Conservation (phyloP, 1,284 basidiomycete genomes). For the Microstroma glucosiphilum region DNA sequence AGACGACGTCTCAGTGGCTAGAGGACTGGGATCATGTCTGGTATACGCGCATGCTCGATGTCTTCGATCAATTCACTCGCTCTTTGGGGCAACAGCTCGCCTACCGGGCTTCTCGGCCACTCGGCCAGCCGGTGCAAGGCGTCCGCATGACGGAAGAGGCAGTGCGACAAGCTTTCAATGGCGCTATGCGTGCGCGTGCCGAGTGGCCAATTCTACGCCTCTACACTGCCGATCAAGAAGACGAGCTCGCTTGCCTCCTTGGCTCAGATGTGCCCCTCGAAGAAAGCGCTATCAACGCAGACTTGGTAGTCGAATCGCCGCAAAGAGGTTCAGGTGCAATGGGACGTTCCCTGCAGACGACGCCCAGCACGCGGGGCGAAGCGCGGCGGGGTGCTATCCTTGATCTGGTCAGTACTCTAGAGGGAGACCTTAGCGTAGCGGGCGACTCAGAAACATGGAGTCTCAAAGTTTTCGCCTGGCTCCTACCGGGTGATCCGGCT, state of each 20-base stretch:
- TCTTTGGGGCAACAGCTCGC: neutral
- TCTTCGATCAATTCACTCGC: neutral
- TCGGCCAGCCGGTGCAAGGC: neutral
- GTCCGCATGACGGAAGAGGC: neutral
- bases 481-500: neutral
- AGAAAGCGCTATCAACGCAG: neutral
- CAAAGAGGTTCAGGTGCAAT: neutral
- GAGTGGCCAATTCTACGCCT: neutral
- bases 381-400: neutral
- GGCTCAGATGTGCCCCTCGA: neutral
- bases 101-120: neutral
- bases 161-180: neutral
- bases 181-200: neutral
- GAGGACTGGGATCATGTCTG: neutral
- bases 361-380: neutral
- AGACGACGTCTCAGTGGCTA: neutral
- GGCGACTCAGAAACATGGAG: constrained; percentile 2
- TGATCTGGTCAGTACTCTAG: neutral
- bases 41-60: neutral
- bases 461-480: neutral
- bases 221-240: neutral
- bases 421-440: neutral
- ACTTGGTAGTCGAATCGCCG: neutral
- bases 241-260: neutral
- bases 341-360: neutral